Evolutionary conservation across 371 early-diverging fungal species (phyloP), one percentile per base, ranked within the genome.

Genomic region (Quaeritorhiza haematococci): DNA sequence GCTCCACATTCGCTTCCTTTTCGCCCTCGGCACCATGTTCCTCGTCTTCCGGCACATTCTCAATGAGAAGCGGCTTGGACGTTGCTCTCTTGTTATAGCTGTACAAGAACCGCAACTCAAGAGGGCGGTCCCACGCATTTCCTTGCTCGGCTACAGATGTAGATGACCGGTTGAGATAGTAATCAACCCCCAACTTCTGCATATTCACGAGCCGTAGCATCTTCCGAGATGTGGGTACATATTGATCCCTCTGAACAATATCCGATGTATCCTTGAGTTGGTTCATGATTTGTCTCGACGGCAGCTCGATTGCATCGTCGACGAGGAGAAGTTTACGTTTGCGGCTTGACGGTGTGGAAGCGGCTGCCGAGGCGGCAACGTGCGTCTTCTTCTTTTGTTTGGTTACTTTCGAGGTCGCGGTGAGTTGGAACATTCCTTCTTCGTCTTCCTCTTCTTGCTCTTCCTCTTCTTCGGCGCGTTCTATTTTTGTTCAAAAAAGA

Each of bases 251-350:
- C n/a, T 24, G 3, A 3, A 24, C 8, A 24, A 74, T 62, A 29
- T 71, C 68, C 15, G 67, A 59, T 3, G 86, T 72, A 65, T 86
- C 78, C 17, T 63, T 44, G 17, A 80, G 68, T 59, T 78, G 78
- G 27, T 59, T 48, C 52, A 66, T 62, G 26, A 88, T 69, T 30
- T 75, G 72, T 10, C 71, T 74, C 50, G 76, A 71, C 4, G 87
- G 70, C 53, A 91, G 78, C 66, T 90, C 87, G 0, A 84, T 89
- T 28, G 76, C 69, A 2, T 75, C 72, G 62, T 92, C 90, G 1
- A 86, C 78, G 2, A 86, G 69, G 17, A 87, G 65, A n/a, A n/a
- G n/a, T 47, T 79, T 78, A 53, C 86, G 84, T 52, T 84, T 79
- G 47, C 68, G 72, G 53, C 57, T 62, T 42, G 71, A 66, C 44